Evolutionary conservation across 257 asterid genomes (phyloP).

Genomic region (Gynochthodes officinalis): DNA sequence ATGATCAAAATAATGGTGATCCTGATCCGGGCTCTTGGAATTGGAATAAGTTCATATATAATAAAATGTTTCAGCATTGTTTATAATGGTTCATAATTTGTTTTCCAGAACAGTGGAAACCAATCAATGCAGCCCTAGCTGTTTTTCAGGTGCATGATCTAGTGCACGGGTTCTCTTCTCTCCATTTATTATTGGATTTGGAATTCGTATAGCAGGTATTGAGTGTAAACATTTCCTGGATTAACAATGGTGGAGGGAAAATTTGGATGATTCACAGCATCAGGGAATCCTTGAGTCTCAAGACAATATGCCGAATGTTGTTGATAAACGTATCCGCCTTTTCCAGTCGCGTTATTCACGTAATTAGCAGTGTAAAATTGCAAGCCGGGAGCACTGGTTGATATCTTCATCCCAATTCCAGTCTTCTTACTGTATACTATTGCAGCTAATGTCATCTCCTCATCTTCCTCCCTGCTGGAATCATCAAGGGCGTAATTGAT

Average conservation of each 20-base stretch:
- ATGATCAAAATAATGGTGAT: too few species aligned
- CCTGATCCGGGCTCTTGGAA: too few species aligned
- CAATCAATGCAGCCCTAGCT: background rate
- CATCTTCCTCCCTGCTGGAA: background rate
- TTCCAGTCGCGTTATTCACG: slow-evolving; percentile 41
- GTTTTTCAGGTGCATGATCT: too few species aligned
- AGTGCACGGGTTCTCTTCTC: too few species aligned
- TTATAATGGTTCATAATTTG: too few species aligned
- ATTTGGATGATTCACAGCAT: slow-evolving; percentile 64
- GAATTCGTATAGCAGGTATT: slow-evolving; percentile 44
- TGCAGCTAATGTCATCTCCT: slow-evolving; percentile 42
- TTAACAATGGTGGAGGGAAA: slow-evolving; percentile 61
- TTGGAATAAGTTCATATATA: too few species aligned
- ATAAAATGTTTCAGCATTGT: too few species aligned
- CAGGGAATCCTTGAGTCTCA: slow-evolving; percentile 89
- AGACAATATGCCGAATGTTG: slow-evolving; percentile 58
- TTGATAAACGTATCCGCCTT: slow-evolving; percentile 50
- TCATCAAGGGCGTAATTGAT: slow-evolving; percentile 63
- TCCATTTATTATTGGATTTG: slow-evolving; percentile 24
- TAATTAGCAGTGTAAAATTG: slow-evolving; percentile 62
- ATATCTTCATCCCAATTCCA: slow-evolving; percentile 59
- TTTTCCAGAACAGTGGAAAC: too few species aligned
- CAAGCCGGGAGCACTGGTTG: slow-evolving; percentile 54
- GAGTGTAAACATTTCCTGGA: slow-evolving; percentile 48
- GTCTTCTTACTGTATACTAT: slow-evolving; percentile 40